Base-by-base conservation (phyloP, 495 filamentous ascomycete species). In the Immersiella caudata region DNA sequence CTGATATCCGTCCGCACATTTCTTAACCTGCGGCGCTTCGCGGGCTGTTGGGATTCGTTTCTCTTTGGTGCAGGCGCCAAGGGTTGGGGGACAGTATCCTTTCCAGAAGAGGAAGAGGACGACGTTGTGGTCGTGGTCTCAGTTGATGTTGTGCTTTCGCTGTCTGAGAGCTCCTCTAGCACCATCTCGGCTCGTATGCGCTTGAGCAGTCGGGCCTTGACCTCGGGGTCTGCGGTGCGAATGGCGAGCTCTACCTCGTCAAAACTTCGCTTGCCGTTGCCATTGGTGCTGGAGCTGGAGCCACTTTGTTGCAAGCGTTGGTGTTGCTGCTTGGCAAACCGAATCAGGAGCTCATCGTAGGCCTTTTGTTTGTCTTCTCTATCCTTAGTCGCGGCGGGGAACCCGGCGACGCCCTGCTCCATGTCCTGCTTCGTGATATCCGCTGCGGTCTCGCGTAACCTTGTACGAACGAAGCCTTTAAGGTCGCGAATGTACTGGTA, bases 401-500 rank as follows among this genome's bases (percentile, higher is more conserved):
- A 84, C 16, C 73, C 80, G 49, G 69, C 75, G 16, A 73, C 68
- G 33, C 79, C 81, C 36, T 79, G 74, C 58, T 85, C 80, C 73
- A 82, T 81, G 69, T 83, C 81, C 65, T 79, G 78, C 33, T 81
- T 76, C 65, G 79, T 81, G 62, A 86, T 80, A 46, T 87, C 83
- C 61, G 82, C 79, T 6, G 90, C 90, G 21, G 82, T 80, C 67
- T 90, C 82, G n/a, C 85, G 81, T 60, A 93, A 77, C 26, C 89
- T 82, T 33, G 88, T 69, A 83, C 91, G 61, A 71, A 84, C 86
- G 54, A 83, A 83, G 20, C 91, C 89, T 79, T 90, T 86, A 70
- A 95, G 74, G 35, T 91, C 91, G 54, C 83, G 79, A 62, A 96
- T 80, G 76, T 96, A 96, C 22, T 81, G 76, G 66, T 88, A 82